Conservation (phyloP, 306 rosid genomes). For the Acacia confusa region DNA sequence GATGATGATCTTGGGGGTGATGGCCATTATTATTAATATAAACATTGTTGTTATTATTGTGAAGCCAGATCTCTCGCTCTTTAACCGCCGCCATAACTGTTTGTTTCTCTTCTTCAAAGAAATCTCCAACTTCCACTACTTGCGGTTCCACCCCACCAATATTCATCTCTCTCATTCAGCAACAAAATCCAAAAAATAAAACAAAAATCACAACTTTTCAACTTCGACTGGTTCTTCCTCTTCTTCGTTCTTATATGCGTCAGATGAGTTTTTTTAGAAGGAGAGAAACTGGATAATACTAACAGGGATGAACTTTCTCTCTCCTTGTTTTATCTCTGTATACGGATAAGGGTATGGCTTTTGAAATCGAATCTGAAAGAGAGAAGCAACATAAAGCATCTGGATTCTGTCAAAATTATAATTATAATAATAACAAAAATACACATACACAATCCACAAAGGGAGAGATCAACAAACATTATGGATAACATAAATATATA, state of each 20-base stretch:
- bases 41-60: background rate
- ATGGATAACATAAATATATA: slow-evolving; percentile 34
- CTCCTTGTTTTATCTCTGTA: background rate
- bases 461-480: background rate
- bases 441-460: background rate
- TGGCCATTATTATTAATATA: background rate
- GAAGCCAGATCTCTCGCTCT: slow-evolving; percentile 49
- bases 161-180: slow-evolving; percentile 20
- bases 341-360: slow-evolving; percentile 40
- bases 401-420: slow-evolving; percentile 27
- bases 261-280: background rate
- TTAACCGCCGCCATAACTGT: slow-evolving; percentile 22
- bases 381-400: slow-evolving; percentile 64
- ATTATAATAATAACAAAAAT: background rate
- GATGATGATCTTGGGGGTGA: background rate
- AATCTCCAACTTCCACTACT: slow-evolving; percentile 34
- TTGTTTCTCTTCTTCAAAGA: slow-evolving; percentile 37
- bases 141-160: slow-evolving; percentile 7
- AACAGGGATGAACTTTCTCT: background rate
- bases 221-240: background rate
- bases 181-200: background rate
- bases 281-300: background rate
- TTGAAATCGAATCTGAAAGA: slow-evolving; percentile 33
- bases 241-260: background rate
- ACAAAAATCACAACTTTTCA: background rate